Percentiles rank a stretch among this genome's conserved stretches.
Evolutionary conservation across 306 rosid genomes (phyloP).

Genomic region (Vachellia collinsii): DNA sequence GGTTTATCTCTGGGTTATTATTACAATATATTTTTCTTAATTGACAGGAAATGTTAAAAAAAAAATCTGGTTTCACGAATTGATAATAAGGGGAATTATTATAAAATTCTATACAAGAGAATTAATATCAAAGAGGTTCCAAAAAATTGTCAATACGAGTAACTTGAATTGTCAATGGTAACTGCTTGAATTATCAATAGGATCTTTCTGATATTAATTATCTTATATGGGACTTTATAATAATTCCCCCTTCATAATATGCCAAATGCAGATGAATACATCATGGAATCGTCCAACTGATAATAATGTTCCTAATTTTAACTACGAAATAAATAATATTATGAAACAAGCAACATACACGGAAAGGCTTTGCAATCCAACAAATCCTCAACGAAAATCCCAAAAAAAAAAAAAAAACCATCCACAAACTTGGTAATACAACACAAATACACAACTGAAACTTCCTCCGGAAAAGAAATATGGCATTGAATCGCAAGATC

Average conservation of each 20-base stretch:
- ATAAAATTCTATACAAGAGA: no score
- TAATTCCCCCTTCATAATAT: no score
- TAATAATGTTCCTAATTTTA: conserved; percentile 14
- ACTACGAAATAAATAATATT: conserved; percentile 30
- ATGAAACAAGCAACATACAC: conserved; percentile 40
- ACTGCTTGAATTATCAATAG: no score
- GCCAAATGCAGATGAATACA: not conserved
- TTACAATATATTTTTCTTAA: not conserved
- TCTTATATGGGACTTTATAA: no score
- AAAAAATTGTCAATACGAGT: no score
- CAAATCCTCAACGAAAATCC: conserved; percentile 31
- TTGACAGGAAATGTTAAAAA: not conserved
- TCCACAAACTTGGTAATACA: conserved; percentile 35
- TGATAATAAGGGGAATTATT: no score
- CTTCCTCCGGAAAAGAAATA: conserved; percentile 29
- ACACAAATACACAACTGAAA: conserved; percentile 11
- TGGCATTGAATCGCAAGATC: conserved; percentile 48
- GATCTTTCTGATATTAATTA: no score
- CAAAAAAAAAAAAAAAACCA: conserved; percentile 28
- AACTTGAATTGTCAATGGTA: no score
- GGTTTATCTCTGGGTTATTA: no score
- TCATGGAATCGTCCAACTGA: not conserved
- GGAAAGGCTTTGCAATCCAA: conserved; percentile 27
- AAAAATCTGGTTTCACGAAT: not conserved
- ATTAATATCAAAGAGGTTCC: no score